Evolutionary conservation across 2,329 filamentous ascomycete genomes (phyloP).

Genomic region (Akanthomyces muscarius): DNA sequence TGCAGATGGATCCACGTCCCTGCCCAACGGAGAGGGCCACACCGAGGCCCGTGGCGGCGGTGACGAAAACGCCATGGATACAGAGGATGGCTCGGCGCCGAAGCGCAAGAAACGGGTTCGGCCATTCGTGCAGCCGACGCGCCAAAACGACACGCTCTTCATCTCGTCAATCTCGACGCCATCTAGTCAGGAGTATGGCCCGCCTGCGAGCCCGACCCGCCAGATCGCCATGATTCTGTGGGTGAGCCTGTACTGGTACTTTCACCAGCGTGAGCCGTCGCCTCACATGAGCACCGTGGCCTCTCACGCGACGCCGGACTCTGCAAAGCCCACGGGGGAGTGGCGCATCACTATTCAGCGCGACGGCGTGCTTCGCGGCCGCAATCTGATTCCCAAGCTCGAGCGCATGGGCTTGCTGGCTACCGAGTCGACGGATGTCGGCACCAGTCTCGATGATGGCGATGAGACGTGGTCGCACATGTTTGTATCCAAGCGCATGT

Average conservation of each 20-base stretch:
- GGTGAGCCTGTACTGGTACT: slow-evolving; percentile 95
- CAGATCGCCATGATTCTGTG: slow-evolving; percentile 97
- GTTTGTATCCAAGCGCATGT: slow-evolving; percentile 76
- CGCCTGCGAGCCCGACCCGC: slow-evolving; percentile 73
- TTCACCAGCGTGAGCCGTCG: slow-evolving; percentile 76
- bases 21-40: neutral
- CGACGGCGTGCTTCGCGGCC: slow-evolving; percentile 82
- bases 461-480: slow-evolving; percentile 66
- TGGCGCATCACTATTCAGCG: slow-evolving; percentile 82
- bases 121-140: slow-evolving; percentile 65
- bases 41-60: neutral
- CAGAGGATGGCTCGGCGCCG: neutral
- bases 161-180: slow-evolving; percentile 90
- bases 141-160: slow-evolving; percentile 77
- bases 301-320: slow-evolving; percentile 61
- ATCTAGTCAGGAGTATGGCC: slow-evolving; percentile 72
- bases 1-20: neutral
- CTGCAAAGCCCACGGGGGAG: slow-evolving; percentile 73
- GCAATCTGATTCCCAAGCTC: slow-evolving; percentile 80
- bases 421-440: slow-evolving; percentile 71
- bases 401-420: slow-evolving; percentile 88
- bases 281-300: slow-evolving; percentile 58
- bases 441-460: slow-evolving; percentile 57
- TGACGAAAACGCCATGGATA: slow-evolving; percentile 15
- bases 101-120: slow-evolving; percentile 25